Base-by-base conservation (phyloP, 306 rosid species). In the Rosa rugosa region DNA sequence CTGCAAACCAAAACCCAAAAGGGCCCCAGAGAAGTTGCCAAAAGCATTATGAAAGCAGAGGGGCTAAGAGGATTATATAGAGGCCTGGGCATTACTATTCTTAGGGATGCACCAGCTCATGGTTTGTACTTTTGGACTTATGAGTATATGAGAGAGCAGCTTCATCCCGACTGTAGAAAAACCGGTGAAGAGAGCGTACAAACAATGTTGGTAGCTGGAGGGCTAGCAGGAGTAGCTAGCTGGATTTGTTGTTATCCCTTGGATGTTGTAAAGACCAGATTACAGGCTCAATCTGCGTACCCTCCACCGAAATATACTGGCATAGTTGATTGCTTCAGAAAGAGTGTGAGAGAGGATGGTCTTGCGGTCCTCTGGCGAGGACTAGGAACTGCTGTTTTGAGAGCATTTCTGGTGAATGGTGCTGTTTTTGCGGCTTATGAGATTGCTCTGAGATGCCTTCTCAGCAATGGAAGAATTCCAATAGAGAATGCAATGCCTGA, bases 401-500 rank as follows among this genome's bases (percentile, higher is more conserved):
- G 99, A 66, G 97, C 97, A 0, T 94, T 94, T 72, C 75, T 94
- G 16, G 97, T 94, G 53, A 92, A 94, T 84, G 99, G 97, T 13
- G 89, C 97, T 2, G 65, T 94, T 63, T 94, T 92, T 69, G 47
- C 97, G 54, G 95, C 97, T 47, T 92, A 94, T 84, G 99, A 94
- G 84, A 62, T 88, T 51, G 56, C 92, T 70, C 79, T 94, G 67
- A 91, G 97, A 53, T 75, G 89, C 71, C 71, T 94, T 45, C 83
- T 79, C 79, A 80, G 73, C 79, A 87, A 90, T 71, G 88, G 81
- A 51, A 81, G 75, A 69, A 84, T 78, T 69, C 83, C 78, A 54
- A 65, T 80, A 50, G 82, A 91, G 54, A 87, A 86, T 60, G 66
- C 85, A 41, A 27, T 86, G 59, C 25, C 51, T 49, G 75, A 47